Conservation (phyloP, 352 stramenopile species). For the Saprolegnia diclina region DNA sequence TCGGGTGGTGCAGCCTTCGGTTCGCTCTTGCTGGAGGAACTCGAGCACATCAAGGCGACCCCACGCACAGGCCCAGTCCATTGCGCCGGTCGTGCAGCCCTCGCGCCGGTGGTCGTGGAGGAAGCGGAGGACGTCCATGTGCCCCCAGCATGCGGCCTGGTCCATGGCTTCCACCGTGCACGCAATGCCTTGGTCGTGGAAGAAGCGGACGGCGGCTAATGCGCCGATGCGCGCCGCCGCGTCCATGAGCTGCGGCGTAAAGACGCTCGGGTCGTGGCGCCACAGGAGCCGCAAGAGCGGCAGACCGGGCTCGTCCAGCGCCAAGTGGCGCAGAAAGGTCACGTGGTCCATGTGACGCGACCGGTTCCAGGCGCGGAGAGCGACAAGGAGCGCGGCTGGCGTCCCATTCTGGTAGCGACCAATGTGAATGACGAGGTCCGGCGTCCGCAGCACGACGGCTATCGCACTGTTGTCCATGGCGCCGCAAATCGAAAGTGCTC, state of each 20-base stretch:
- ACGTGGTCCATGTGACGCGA: neutral
- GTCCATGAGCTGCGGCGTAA: neutral
- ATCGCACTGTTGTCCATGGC: neutral
- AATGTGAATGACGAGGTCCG: neutral
- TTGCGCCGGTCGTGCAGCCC: conserved; percentile 13
- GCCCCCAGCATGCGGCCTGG: neutral
- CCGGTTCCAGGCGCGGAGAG: neutral
- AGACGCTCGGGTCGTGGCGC: neutral
- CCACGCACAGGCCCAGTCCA: conserved; percentile 2
- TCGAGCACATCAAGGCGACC: conserved; percentile 2
- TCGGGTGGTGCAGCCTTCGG: conserved; percentile 14
- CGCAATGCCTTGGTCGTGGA: neutral
- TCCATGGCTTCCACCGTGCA: neutral
- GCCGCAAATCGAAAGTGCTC: neutral
- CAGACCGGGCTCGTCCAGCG: neutral
- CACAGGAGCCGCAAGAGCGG: neutral
- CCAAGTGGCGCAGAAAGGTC: neutral
- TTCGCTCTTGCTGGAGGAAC: conserved; percentile 2
- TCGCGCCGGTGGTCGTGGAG: neutral
- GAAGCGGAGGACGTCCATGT: conserved; percentile 1
- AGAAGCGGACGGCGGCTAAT: neutral
- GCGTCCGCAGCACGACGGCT: neutral
- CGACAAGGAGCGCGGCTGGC: neutral
- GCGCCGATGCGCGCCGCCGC: neutral
- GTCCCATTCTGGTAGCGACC: neutral